A percentile compares a stretch with the other conserved stretches of the same genome.
These are phyloP conservation scores for Prunus yedoensis DNA, from an alignment of 331 rosid species.

Conservation along the genomic window DNA sequence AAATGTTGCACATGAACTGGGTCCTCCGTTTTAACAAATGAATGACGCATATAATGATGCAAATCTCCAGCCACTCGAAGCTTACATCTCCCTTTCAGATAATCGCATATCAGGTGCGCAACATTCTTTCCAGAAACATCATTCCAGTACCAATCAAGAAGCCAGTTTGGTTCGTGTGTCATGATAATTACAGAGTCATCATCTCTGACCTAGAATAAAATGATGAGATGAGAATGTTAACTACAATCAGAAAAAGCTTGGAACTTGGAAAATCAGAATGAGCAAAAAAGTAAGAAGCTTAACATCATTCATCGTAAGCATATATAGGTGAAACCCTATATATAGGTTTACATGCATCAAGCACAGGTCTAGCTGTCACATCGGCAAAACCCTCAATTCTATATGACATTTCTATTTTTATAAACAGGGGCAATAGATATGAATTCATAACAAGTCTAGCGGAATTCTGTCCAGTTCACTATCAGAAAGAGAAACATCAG, in stretches of 20 bases:
- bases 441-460: not conserved
- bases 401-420: not conserved
- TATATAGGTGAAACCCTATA: too few species aligned
- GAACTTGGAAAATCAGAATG: not conserved
- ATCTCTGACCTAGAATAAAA: conserved; percentile 62
- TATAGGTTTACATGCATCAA: not conserved
- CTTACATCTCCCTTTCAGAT: conserved; percentile 89
- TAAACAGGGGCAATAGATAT: not conserved
- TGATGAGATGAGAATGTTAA: conserved; percentile 24
- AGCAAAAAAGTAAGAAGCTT: not conserved
- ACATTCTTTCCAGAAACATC: conserved; percentile 83
- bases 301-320: not conserved
- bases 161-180: conserved; percentile 96
- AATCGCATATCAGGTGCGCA: conserved; percentile 73
- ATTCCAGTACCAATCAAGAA: conserved; percentile 93
- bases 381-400: not conserved
- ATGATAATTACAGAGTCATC: conserved; percentile 81
- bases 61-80: conserved; percentile 97
- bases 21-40: conserved; percentile 70
- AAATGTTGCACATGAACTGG: conserved; percentile 77
- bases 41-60: conserved; percentile 99
- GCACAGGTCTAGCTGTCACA: not conserved
- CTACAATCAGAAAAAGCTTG: conserved; percentile 5
- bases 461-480: not conserved
- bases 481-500: not conserved